phyloP scores from a whole-genome alignment of 495 filamentous ascomycete genomes.

The Amorphotheca resinae region DNA sequence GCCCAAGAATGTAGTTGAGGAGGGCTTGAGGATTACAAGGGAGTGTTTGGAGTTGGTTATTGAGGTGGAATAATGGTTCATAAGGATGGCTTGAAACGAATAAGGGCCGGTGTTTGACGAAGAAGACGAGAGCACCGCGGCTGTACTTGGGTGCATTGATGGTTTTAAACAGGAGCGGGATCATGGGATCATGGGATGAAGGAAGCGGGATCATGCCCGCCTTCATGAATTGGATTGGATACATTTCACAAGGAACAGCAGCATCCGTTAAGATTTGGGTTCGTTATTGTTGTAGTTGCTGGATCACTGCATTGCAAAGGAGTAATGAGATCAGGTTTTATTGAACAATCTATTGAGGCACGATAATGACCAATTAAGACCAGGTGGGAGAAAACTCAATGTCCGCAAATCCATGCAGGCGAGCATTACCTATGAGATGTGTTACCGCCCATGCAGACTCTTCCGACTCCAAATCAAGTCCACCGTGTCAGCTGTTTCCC shows the following conservation, averaged over 20 bases:
- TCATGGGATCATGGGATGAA: no score
- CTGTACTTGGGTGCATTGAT: no score
- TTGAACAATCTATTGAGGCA: conserved; percentile 1
- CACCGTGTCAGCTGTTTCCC: neutral
- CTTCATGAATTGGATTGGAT: no score
- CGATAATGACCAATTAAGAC: neutral
- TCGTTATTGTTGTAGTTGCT: neutral
- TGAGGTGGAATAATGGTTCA: conserved; percentile 27
- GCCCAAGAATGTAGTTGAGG: conserved; percentile 36
- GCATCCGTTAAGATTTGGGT: no score
- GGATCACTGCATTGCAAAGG: neutral
- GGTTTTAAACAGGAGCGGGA: no score
- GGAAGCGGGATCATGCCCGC: no score
- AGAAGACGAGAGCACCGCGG: no score
- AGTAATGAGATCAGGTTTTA: neutral
- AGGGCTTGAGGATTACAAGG: conserved; percentile 38
- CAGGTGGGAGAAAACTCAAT: neutral
- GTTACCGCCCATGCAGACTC: conserved; percentile 9
- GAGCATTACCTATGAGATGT: neutral
- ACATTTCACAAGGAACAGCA: no score
- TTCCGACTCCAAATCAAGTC: conserved; percentile 10
- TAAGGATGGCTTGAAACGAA: no score
- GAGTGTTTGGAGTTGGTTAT: conserved; percentile 38
- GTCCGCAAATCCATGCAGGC: conserved; percentile 1
- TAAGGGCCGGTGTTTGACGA: no score